Evolutionary conservation across 2,329 filamentous ascomycete genomes (phyloP).

Genomic region (Stemphylium beticola): DNA sequence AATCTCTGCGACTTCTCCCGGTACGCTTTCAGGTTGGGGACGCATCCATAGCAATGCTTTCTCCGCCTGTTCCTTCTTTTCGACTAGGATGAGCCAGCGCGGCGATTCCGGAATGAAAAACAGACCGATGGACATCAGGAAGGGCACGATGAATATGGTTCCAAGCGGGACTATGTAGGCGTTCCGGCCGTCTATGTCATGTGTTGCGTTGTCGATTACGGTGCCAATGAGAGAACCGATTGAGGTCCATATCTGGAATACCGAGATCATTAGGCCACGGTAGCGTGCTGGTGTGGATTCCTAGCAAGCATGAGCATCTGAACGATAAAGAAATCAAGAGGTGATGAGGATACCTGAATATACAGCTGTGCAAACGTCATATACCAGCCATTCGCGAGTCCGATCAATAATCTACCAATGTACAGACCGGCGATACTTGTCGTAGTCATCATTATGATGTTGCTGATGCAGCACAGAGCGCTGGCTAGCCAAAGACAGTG

Average conservation of each 20-base stretch:
- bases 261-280: constrained; percentile 57
- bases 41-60: constrained; percentile 39
- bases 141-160: constrained; percentile 61
- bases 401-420: constrained; percentile 62
- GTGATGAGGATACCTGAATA: constrained; percentile 48
- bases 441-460: constrained; percentile 62
- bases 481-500: constrained; percentile 57
- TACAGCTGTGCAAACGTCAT: constrained; percentile 63
- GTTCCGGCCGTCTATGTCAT: constrained; percentile 19
- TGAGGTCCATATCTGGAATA: constrained; percentile 58
- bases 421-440: constrained; percentile 61
- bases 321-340: no score
- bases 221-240: constrained; percentile 54
- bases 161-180: constrained; percentile 57
- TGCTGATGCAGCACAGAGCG: constrained; percentile 55
- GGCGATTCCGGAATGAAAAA: constrained; percentile 50
- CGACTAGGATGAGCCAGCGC: constrained; percentile 50
- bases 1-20: constrained; percentile 35
- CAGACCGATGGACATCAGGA: constrained; percentile 52
- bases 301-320: constrained; percentile 6
- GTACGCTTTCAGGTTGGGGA: constrained; percentile 25
- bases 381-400: constrained; percentile 58
- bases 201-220: constrained; percentile 59
- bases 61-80: constrained; percentile 25
- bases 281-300: constrained; percentile 59